Evolutionary conservation across 495 filamentous ascomycete genomes (phyloP).

Genomic region (Gamarada debralockiae): DNA sequence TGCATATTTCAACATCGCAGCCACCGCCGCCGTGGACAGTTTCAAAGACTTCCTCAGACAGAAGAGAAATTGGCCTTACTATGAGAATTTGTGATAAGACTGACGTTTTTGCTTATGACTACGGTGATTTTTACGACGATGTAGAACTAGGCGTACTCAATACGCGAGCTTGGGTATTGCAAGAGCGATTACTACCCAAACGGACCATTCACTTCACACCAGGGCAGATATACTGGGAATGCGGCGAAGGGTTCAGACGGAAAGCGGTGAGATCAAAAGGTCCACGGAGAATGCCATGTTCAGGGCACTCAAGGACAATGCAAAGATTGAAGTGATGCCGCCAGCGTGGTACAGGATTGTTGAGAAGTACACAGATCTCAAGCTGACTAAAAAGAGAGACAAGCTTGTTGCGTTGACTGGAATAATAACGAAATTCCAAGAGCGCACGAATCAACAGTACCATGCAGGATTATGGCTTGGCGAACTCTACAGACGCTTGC

Average conservation of each 20-base stretch:
- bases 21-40: background rate
- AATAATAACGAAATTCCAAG: background rate
- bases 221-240: conserved; percentile 30
- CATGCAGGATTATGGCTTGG: background rate
- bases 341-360: background rate
- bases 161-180: conserved; percentile 28
- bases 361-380: background rate
- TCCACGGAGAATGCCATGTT: too few relatives aligned
- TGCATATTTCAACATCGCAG: background rate
- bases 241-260: conserved; percentile 1
- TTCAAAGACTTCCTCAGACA: background rate
- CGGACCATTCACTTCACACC: conserved; percentile 24
- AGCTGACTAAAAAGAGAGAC: background rate
- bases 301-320: background rate
- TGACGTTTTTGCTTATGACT: too few relatives aligned
- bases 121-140: too few relatives aligned
- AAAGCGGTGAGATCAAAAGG: background rate
- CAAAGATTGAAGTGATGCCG: background rate
- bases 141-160: too few relatives aligned
- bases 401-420: background rate
- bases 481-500: background rate
- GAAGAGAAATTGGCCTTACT: too few relatives aligned
- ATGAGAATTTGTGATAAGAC: too few relatives aligned
- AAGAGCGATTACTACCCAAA: conserved; percentile 29
- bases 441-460: background rate